Percentiles rank a stretch among this genome's conserved stretches.
Conservation (phyloP, 208 protist genomes). For the Herpetomonas samuelpessoai region DNA sequence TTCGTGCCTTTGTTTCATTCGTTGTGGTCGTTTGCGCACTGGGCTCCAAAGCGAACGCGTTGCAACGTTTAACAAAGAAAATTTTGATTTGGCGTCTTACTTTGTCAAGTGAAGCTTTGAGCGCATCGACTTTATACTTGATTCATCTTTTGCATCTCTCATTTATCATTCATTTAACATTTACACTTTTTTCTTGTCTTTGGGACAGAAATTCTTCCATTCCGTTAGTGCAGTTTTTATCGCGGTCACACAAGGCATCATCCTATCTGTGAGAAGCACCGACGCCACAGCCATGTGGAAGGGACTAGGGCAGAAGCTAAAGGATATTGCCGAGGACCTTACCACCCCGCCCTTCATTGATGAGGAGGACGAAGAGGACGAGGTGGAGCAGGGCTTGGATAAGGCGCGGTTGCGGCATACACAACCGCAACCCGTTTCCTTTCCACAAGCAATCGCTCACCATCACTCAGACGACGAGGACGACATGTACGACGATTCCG, state of each 20-base stretch:
- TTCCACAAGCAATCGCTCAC: too few species aligned
- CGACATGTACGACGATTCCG: too few species aligned
- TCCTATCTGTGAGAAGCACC: constrained; percentile 8
- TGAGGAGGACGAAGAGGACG: constrained; percentile 15
- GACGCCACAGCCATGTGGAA: constrained; percentile 48
- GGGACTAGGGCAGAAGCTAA: constrained; percentile 62
- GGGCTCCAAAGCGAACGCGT: neutral
- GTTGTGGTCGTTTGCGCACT: neutral
- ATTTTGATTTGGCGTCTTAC: neutral
- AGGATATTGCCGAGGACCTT: constrained; percentile 74
- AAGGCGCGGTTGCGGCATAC: too few species aligned
- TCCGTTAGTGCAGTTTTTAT: neutral
- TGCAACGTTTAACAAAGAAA: neutral
- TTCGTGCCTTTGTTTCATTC: neutral
- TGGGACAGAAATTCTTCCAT: constrained; percentile 1
- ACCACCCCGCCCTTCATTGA: constrained; percentile 60
- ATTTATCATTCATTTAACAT: neutral
- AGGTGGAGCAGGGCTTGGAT: too few species aligned
- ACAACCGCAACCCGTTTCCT: too few species aligned
- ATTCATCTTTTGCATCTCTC: constrained; percentile 6
- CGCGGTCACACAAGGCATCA: neutral
- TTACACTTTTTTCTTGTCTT: constrained; percentile 3
- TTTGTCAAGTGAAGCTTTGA: neutral
- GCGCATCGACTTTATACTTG: neutral
- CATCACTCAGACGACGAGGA: neutral